Conservation (phyloP, 2,329 filamentous ascomycete species). For the Monilinia aucupariae region DNA sequence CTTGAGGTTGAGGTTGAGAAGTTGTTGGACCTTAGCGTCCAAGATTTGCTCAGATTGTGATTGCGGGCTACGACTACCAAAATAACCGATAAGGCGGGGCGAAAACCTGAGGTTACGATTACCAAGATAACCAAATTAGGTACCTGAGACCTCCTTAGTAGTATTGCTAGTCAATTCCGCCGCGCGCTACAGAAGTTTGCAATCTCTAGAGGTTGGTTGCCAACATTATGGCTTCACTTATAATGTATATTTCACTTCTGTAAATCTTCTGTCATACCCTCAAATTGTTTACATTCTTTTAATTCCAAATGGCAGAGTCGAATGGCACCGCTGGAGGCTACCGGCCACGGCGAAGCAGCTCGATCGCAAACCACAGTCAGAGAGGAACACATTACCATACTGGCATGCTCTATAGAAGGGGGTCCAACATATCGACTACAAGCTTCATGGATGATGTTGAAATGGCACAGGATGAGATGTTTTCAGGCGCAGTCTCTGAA, state of each 20-base stretch:
- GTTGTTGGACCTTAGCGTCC: conserved; percentile 18
- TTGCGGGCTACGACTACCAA: conserved; percentile 16
- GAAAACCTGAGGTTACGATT: conserved; percentile 15
- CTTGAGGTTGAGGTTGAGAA: conserved; percentile 18
- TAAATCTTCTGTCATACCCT: conserved; percentile 10
- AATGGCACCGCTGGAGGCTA: conserved; percentile 26
- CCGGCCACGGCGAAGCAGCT: conserved; percentile 32
- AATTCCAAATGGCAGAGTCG: conserved; percentile 28
- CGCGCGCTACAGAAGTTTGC: conserved; percentile 3
- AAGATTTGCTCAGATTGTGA: conserved; percentile 17
- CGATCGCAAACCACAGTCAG: conserved; percentile 30
- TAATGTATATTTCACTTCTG: conserved; percentile 1
- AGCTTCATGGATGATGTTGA: conserved; percentile 95
- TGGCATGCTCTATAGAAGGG: conserved; percentile 52
- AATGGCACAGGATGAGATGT: conserved; percentile 97
- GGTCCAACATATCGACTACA: conserved; percentile 65
- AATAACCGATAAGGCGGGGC: conserved; percentile 19
- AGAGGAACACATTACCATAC: conserved; percentile 24
- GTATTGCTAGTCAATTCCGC: not conserved
- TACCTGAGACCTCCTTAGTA: not conserved
- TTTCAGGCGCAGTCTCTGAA: conserved; percentile 88
- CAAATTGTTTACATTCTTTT: conserved; percentile 12
- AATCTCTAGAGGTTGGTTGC: not conserved
- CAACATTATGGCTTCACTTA: conserved; percentile 1
- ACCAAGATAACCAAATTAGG: not conserved